These are phyloP conservation scores for Eucommia ulmoides DNA, from an alignment of 257 asterid species.

Conservation along the genomic window DNA sequence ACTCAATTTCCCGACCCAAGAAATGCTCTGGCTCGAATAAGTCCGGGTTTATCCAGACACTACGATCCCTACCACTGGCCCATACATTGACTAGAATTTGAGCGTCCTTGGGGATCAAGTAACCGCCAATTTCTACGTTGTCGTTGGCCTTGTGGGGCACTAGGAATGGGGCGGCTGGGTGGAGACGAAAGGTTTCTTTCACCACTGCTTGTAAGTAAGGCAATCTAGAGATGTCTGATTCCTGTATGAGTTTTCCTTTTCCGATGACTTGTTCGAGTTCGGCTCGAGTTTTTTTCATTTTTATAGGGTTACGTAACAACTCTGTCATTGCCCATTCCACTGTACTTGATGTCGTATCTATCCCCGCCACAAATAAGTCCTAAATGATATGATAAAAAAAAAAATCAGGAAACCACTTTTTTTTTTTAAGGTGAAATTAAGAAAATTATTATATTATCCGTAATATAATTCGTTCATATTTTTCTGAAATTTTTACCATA, in stretches of 20 bases:
- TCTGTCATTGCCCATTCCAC: slow-evolving; percentile 1
- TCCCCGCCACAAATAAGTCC: too few species aligned
- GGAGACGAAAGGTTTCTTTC: too few species aligned
- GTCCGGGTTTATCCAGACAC: neutral
- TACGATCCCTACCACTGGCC: too few species aligned
- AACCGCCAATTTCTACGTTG: neutral
- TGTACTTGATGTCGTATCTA: neutral
- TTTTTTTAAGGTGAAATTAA: neutral
- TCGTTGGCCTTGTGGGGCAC: too few species aligned
- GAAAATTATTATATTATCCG: neutral
- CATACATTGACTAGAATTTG: too few species aligned
- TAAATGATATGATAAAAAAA: neutral
- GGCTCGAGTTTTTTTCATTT: neutral
- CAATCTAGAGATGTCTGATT: neutral
- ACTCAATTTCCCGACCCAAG: too few species aligned
- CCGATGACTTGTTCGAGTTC: neutral
- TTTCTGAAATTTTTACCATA: too few species aligned
- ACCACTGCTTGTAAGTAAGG: too few species aligned
- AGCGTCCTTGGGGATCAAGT: too few species aligned
- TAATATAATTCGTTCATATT: too few species aligned
- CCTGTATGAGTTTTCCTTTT: neutral
- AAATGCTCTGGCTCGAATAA: slow-evolving; percentile 2
- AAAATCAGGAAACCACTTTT: neutral
- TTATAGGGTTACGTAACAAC: neutral
- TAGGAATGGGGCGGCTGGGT: neutral